phyloP scores from a whole-genome alignment of 2,329 filamentous ascomycete genomes.

The Fusarium longipes region DNA sequence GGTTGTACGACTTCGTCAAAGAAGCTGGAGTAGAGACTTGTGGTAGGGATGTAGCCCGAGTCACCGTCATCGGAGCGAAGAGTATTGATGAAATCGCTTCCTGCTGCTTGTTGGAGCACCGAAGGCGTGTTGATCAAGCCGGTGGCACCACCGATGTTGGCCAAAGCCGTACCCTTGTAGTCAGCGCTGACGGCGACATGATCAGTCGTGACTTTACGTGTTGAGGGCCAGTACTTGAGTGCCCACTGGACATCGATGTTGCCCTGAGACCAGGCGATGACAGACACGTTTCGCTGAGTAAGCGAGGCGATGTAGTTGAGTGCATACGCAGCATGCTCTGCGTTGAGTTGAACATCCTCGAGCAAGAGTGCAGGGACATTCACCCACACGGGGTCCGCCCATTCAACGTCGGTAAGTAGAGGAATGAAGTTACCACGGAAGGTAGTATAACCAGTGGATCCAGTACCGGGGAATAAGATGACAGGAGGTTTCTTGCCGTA shows the following conservation, averaged over 20 bases:
- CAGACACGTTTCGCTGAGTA: neutral
- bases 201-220: neutral
- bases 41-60: conserved; percentile 7
- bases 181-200: conserved; percentile 16
- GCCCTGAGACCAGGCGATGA: conserved; percentile 15
- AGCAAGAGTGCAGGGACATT: neutral
- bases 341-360: conserved; percentile 3
- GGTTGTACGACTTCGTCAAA: conserved; percentile 14
- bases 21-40: conserved; percentile 18
- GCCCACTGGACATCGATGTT: conserved; percentile 20
- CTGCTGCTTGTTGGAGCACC: conserved; percentile 11
- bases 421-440: conserved; percentile 10
- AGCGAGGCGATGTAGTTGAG: conserved; percentile 9
- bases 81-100: conserved; percentile 2
- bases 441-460: conserved; percentile 1
- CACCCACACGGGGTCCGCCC: conserved; percentile 20
- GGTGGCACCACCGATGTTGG: neutral
- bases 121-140: conserved; percentile 2
- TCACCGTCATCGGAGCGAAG: conserved; percentile 8
- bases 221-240: conserved; percentile 26
- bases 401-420: conserved; percentile 3
- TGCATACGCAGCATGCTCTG: conserved; percentile 10
- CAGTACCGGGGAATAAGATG: conserved; percentile 9
- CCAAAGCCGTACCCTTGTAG: conserved; percentile 11
- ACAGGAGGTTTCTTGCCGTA: conserved; percentile 9